A percentile compares a stretch with the other conserved stretches of the same genome.
These are phyloP conservation scores for Diplosphaera chodatii DNA, from an alignment of 139 green algal species.

Conservation along the genomic window DNA sequence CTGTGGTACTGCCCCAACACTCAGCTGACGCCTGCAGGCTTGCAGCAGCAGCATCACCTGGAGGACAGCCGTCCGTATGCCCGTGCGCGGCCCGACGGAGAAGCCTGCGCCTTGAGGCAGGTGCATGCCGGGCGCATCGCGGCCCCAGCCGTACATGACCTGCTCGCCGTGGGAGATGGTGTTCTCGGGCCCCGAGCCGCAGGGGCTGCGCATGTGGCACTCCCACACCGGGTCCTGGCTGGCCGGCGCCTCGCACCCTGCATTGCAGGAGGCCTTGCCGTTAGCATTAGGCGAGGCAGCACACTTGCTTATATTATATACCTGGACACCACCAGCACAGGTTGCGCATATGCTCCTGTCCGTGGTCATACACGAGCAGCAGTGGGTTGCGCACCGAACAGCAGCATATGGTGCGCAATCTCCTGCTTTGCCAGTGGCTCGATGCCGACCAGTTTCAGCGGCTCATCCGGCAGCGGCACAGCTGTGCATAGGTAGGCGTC, in stretches of 20 bases:
- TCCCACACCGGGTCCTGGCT: constrained; percentile 38
- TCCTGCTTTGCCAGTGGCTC: constrained; percentile 52
- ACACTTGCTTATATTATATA: no score
- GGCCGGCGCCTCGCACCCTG: constrained; percentile 48
- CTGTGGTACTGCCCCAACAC: no score
- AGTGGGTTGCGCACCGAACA: constrained; percentile 61
- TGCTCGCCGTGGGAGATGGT: constrained; percentile 14
- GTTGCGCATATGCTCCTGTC: no score
- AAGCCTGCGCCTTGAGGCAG: constrained; percentile 67
- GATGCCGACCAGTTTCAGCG: constrained; percentile 61
- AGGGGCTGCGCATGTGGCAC: constrained; percentile 42
- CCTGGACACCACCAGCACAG: no score
- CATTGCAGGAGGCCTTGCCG: not conserved
- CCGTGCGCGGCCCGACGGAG: constrained; percentile 44
- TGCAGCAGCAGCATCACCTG: no score
- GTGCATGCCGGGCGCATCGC: constrained; percentile 58
- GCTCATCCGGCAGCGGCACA: constrained; percentile 33
- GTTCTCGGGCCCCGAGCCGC: constrained; percentile 4
- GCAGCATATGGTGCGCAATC: constrained; percentile 84
- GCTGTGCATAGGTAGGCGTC: constrained; percentile 62
- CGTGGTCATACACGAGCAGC: no score
- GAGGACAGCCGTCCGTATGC: constrained; percentile 54
- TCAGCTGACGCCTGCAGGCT: no score
- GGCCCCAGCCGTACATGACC: constrained; percentile 79
- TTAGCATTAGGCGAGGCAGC: no score